A percentile compares a stretch with the other conserved stretches of the same genome.
These are phyloP conservation scores for Fusarium siculi DNA, from an alignment of 2,329 filamentous ascomycete species.

Conservation along the genomic window DNA sequence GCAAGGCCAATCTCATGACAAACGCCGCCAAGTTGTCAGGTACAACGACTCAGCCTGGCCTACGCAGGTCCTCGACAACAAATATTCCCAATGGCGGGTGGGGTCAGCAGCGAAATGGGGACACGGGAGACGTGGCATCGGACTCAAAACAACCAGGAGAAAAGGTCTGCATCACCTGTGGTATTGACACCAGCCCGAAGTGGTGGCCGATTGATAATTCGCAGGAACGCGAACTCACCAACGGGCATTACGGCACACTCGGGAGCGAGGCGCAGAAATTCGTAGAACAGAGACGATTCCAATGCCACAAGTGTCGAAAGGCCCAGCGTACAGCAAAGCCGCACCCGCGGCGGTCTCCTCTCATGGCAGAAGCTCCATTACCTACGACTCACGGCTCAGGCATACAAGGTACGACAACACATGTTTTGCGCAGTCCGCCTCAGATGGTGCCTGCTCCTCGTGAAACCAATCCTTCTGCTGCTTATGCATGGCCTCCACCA, in stretches of 20 bases:
- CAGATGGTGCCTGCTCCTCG: conserved; percentile 43
- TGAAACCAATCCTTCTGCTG: conserved; percentile 33
- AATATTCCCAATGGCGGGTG: conserved; percentile 46
- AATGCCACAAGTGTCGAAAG: conserved; percentile 81
- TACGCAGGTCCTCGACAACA: conserved; percentile 67
- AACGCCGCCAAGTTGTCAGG: conserved; percentile 67
- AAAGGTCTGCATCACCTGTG: conserved; percentile 72
- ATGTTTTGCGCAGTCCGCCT: conserved; percentile 46
- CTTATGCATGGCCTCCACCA: conserved; percentile 43
- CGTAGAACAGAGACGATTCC: conserved; percentile 69
- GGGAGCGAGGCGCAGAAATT: conserved; percentile 69
- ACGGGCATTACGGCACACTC: conserved; percentile 61
- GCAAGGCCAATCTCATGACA: conserved; percentile 85
- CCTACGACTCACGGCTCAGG: conserved; percentile 29
- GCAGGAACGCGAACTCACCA: conserved; percentile 63
- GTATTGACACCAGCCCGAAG: conserved; percentile 76
- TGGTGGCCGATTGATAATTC: conserved; percentile 73
- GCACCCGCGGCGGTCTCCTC: conserved; percentile 37
- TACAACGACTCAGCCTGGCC: conserved; percentile 48
- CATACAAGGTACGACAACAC: conserved; percentile 32
- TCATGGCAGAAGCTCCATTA: conserved; percentile 35
- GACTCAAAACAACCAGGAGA: conserved; percentile 54
- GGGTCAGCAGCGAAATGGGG: conserved; percentile 41
- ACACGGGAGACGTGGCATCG: conserved; percentile 41
- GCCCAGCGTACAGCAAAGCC: conserved; percentile 57